Conservation (phyloP, 2,329 filamentous ascomycete genomes). For the Sarocladiaceae sp. region DNA sequence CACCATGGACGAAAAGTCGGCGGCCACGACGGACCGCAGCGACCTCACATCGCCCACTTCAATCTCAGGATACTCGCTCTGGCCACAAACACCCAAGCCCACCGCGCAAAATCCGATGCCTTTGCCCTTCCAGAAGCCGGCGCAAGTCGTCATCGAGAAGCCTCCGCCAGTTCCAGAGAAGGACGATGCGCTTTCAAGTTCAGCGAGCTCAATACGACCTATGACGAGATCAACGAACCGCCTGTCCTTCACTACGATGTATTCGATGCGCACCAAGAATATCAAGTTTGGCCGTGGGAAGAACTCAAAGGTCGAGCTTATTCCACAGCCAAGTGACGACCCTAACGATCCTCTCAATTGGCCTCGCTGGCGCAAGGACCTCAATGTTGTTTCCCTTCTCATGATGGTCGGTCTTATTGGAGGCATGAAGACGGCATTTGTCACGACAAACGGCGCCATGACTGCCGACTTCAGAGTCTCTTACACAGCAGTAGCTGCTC, state of each 20-base stretch:
- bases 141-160: neutral
- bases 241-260: neutral
- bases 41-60: conserved; percentile 3
- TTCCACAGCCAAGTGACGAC: conserved; percentile 19
- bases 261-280: neutral
- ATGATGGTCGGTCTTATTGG: conserved; percentile 41
- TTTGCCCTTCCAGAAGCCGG: neutral
- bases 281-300: conserved; percentile 6
- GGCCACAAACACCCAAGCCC: neutral
- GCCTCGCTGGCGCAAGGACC: conserved; percentile 17
- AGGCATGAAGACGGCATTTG: conserved; percentile 50
- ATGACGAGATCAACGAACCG: conserved; percentile 9
- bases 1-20: neutral
- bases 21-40: neutral
- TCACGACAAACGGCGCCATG: conserved; percentile 43
- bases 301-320: conserved; percentile 11
- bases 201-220: conserved; percentile 3
- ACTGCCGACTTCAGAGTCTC: conserved; percentile 38
- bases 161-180: conserved; percentile 8
- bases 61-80: conserved; percentile 4
- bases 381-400: conserved; percentile 42
- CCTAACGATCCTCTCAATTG: conserved; percentile 24
- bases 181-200: neutral
- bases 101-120: neutral
- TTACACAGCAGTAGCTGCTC: conserved; percentile 42